Conservation (phyloP, 768 basidiomycete genomes). For the Trametes maxima region DNA sequence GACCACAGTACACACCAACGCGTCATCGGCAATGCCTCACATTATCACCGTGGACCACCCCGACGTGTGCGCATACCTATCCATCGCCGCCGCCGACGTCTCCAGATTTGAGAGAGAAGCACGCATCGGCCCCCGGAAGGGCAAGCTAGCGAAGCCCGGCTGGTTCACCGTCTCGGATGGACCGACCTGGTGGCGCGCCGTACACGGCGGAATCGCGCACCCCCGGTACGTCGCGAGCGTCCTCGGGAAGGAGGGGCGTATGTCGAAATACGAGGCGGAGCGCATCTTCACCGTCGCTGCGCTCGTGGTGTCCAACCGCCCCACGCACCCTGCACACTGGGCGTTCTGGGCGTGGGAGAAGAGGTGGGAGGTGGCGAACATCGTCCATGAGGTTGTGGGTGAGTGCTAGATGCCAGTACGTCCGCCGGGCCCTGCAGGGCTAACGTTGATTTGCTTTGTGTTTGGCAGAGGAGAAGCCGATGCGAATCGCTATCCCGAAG, state of each 20-base stretch:
- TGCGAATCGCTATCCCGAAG: neutral
- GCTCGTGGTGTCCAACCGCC: constrained; percentile 4
- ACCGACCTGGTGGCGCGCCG: constrained; percentile 11
- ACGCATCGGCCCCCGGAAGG: neutral
- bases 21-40: neutral
- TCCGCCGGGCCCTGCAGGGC: neutral
- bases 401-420: neutral
- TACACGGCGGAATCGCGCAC: constrained; percentile 8
- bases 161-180: too few species aligned
- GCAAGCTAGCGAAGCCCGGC: neutral
- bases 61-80: constrained; percentile 1
- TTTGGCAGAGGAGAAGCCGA: constrained; percentile 3
- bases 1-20: neutral
- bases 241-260: neutral
- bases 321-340: constrained; percentile 16
- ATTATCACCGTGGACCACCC: neutral
- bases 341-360: constrained; percentile 16
- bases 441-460: neutral
- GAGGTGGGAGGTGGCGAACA: neutral
- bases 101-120: neutral
- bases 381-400: constrained; percentile 15
- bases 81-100: neutral
- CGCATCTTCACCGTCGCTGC: constrained; percentile 16
- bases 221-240: constrained; percentile 4
- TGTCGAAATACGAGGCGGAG: constrained; percentile 3